A percentile compares a stretch with the other conserved stretches of the same genome.
These are phyloP conservation scores for Podospora australis DNA, from an alignment of 495 filamentous ascomycete genomes.

Conservation along the genomic window DNA sequence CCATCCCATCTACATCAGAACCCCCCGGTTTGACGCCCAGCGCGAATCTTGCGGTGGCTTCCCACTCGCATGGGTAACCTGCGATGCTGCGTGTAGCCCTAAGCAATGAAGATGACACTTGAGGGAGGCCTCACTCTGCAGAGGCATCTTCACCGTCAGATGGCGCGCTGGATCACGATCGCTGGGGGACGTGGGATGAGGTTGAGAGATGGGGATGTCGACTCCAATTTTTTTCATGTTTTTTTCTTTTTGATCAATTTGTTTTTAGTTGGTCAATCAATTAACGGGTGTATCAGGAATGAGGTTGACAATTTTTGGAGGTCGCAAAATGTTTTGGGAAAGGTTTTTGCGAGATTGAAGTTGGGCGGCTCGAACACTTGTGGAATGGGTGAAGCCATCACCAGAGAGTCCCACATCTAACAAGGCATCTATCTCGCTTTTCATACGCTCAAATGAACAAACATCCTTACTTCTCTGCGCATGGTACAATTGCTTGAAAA, in stretches of 20 bases:
- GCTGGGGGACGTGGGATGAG: slow-evolving; percentile 43
- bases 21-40: slow-evolving; percentile 43
- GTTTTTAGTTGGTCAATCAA: background rate
- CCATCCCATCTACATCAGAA: slow-evolving; percentile 43
- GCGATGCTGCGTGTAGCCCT: slow-evolving; percentile 40
- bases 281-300: too few species aligned
- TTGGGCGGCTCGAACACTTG: too few species aligned
- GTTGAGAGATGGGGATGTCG: slow-evolving; percentile 41
- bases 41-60: slow-evolving; percentile 46
- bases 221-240: slow-evolving; percentile 35
- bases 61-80: slow-evolving; percentile 46
- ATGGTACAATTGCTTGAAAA: background rate
- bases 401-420: too few species aligned
- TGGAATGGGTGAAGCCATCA: too few species aligned
- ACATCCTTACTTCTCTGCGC: too few species aligned
- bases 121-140: slow-evolving; percentile 48
- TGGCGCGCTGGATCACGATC: slow-evolving; percentile 48
- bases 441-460: too few species aligned
- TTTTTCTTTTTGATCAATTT: slow-evolving; percentile 21
- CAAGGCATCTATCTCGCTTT: too few species aligned
- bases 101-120: slow-evolving; percentile 47
- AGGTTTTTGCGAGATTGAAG: too few species aligned
- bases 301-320: too few species aligned
- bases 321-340: too few species aligned
- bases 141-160: slow-evolving; percentile 46